These are phyloP conservation scores for Phytomonas serpens DNA, from an alignment of 208 protist species.

Conservation along the genomic window DNA sequence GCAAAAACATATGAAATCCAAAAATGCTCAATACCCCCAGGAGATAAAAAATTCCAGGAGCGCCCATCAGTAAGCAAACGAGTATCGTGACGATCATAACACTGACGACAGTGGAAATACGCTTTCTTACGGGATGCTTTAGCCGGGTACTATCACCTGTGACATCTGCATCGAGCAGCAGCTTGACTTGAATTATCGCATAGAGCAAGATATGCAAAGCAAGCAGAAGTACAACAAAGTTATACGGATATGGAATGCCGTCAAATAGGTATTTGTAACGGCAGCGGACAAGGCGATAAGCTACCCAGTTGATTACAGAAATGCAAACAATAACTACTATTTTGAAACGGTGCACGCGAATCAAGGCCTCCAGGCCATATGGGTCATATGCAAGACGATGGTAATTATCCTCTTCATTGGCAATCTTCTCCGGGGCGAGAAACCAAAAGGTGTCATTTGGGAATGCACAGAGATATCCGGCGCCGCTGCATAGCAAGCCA, in stretches of 20 bases:
- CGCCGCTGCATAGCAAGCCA: slow-evolving; percentile 39
- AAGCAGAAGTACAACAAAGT: slow-evolving; percentile 45
- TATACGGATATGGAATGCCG: slow-evolving; percentile 55
- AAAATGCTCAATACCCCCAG: slow-evolving; percentile 40
- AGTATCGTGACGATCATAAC: slow-evolving; percentile 34
- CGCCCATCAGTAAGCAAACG: slow-evolving; percentile 29
- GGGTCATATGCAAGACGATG: slow-evolving; percentile 61
- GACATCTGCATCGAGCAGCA: slow-evolving; percentile 47
- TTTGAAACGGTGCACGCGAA: slow-evolving; percentile 20
- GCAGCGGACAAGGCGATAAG: slow-evolving; percentile 57
- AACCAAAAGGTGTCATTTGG: slow-evolving; percentile 71
- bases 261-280: slow-evolving; percentile 78
- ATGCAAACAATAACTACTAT: slow-evolving; percentile 24
- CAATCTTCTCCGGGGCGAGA: slow-evolving; percentile 18
- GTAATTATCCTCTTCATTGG: slow-evolving; percentile 3
- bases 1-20: slow-evolving; percentile 65
- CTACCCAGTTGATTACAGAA: slow-evolving; percentile 37
- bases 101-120: slow-evolving; percentile 14
- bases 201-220: slow-evolving; percentile 48
- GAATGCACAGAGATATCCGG: slow-evolving; percentile 56
- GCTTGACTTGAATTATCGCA: slow-evolving; percentile 36
- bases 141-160: slow-evolving; percentile 24
- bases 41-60: slow-evolving; percentile 50
- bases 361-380: slow-evolving; percentile 39
- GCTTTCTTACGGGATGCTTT: slow-evolving; percentile 11